These are phyloP conservation scores for Peltaster fructicola DNA, from an alignment of 2,329 filamentous ascomycete genomes.

Conservation along the genomic window DNA sequence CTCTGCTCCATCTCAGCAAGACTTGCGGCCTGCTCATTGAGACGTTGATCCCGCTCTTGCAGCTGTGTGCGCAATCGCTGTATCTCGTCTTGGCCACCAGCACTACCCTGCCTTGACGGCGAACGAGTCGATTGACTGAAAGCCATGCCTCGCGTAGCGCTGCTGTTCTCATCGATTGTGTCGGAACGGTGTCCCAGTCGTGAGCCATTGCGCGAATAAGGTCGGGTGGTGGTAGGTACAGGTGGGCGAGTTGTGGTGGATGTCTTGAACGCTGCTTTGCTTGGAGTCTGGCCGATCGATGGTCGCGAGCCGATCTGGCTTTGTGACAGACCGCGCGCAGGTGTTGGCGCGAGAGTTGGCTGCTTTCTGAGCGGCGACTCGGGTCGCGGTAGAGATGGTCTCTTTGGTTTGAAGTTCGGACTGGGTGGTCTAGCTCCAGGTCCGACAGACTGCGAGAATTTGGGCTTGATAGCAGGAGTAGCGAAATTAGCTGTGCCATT, in stretches of 20 bases:
- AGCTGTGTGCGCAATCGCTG: slow-evolving; percentile 55
- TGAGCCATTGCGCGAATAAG: slow-evolving; percentile 31
- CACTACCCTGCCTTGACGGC: slow-evolving; percentile 20
- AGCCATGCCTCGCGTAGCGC: slow-evolving; percentile 10
- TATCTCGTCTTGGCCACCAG: slow-evolving; percentile 41
- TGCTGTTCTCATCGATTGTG: slow-evolving; percentile 18
- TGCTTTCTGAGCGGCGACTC: slow-evolving; percentile 63
- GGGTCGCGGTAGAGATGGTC: slow-evolving; percentile 67
- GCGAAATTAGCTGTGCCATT: slow-evolving; percentile 34
- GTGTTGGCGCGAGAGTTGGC: slow-evolving; percentile 37
- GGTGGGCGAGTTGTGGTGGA: slow-evolving; percentile 37
- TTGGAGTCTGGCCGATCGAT: slow-evolving; percentile 19
- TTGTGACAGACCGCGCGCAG: slow-evolving; percentile 40
- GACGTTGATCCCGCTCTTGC: slow-evolving; percentile 66
- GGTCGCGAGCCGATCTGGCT: slow-evolving; percentile 31
- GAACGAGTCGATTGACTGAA: slow-evolving; percentile 18
- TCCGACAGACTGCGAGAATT: slow-evolving; percentile 79
- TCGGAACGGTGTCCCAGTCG: slow-evolving; percentile 23
- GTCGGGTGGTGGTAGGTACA: slow-evolving; percentile 23
- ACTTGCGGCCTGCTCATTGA: slow-evolving; percentile 72
- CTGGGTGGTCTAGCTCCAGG: slow-evolving; percentile 51
- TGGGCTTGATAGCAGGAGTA: slow-evolving; percentile 29
- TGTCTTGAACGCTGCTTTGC: slow-evolving; percentile 12
- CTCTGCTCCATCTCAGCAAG: slow-evolving; percentile 81
- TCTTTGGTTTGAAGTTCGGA: slow-evolving; percentile 51